Percentiles rank a stretch among this genome's conserved stretches.
Conservation (phyloP, 768 basidiomycete genomes). For the Collybiopsis luxurians region DNA sequence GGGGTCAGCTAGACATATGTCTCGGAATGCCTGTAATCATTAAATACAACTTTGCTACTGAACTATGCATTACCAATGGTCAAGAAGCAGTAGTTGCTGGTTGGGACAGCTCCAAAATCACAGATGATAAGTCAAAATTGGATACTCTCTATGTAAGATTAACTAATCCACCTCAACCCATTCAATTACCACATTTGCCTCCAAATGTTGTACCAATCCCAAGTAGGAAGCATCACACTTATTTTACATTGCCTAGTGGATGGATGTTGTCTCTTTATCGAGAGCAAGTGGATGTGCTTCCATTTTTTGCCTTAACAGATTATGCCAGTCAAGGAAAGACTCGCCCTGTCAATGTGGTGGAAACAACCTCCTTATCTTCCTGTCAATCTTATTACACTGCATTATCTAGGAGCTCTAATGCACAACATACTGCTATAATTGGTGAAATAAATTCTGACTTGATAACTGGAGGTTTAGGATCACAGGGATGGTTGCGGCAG, state of each 20-base stretch:
- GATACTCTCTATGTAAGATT: conserved; percentile 14
- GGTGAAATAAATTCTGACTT: conserved; percentile 18
- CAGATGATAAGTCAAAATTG: background rate
- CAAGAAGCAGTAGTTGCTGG: conserved; percentile 9
- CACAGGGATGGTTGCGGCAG: background rate
- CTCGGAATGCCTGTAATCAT: conserved; percentile 14
- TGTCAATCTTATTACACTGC: conserved; percentile 27
- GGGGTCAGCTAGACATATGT: conserved; percentile 15
- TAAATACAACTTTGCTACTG: conserved; percentile 12
- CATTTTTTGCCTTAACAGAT: conserved; percentile 27
- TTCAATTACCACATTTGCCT: conserved; percentile 10
- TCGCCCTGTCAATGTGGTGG: conserved; percentile 23
- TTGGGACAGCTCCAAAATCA: conserved; percentile 1
- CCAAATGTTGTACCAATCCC: conserved; percentile 17
- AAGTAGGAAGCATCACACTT: background rate
- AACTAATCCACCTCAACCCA: background rate
- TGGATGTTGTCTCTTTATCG: background rate
- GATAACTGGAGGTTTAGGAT: conserved; percentile 20
- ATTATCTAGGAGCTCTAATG: conserved; percentile 25
- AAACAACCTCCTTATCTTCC: conserved; percentile 18
- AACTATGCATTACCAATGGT: conserved; percentile 1
- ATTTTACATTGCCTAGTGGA: background rate
- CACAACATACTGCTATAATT: conserved; percentile 28
- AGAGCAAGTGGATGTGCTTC: conserved; percentile 21
- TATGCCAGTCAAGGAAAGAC: conserved; percentile 28